A percentile compares a stretch with the other conserved stretches of the same genome.
Conservation (phyloP, 345 rosid species). For the Aquilaria sinensis region DNA sequence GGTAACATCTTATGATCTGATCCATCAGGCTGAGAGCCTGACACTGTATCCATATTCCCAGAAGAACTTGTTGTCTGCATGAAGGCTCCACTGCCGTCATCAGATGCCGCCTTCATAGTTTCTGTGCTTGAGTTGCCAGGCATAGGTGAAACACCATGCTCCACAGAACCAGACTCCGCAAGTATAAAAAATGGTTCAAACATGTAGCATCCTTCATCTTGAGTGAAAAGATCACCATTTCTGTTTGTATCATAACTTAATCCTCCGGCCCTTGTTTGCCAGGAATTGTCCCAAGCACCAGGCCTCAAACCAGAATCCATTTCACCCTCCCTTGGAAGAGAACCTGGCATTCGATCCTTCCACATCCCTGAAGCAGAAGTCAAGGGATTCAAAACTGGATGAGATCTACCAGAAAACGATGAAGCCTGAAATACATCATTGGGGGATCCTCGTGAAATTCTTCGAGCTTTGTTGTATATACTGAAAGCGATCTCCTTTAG, state of each 20-base stretch:
- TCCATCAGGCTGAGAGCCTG: slow-evolving; percentile 64
- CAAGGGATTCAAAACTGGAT: slow-evolving; percentile 52
- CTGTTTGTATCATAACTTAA: slow-evolving; percentile 72
- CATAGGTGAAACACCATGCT: slow-evolving; percentile 66
- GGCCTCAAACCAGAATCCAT: slow-evolving; percentile 76
- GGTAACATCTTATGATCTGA: slow-evolving; percentile 70
- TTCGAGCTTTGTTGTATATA: slow-evolving; percentile 88
- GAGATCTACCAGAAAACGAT: slow-evolving; percentile 60
- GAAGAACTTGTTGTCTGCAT: slow-evolving; percentile 45
- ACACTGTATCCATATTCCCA: slow-evolving; percentile 55
- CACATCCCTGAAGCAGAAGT: slow-evolving; percentile 68
- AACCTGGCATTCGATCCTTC: slow-evolving; percentile 88
- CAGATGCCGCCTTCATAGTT: slow-evolving; percentile 47
- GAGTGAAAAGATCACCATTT: slow-evolving; percentile 59
- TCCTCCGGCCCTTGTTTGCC: slow-evolving; percentile 86
- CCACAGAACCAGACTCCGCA: slow-evolving; percentile 92
- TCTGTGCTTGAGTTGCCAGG: slow-evolving; percentile 49
- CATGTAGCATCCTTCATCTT: slow-evolving; percentile 66
- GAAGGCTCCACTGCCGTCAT: slow-evolving; percentile 63
- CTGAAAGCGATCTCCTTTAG: slow-evolving; percentile 97
- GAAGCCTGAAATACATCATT: slow-evolving; percentile 50
- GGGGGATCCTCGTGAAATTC: slow-evolving; percentile 72
- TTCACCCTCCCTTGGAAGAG: slow-evolving; percentile 86
- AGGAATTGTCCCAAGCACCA: slow-evolving; percentile 79
- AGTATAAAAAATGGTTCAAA: slow-evolving; percentile 97